Evolutionary conservation across 805 yeast species (phyloP), one percentile per base, ranked within the genome.

Genomic region (Ogataea nitratoaversa): DNA sequence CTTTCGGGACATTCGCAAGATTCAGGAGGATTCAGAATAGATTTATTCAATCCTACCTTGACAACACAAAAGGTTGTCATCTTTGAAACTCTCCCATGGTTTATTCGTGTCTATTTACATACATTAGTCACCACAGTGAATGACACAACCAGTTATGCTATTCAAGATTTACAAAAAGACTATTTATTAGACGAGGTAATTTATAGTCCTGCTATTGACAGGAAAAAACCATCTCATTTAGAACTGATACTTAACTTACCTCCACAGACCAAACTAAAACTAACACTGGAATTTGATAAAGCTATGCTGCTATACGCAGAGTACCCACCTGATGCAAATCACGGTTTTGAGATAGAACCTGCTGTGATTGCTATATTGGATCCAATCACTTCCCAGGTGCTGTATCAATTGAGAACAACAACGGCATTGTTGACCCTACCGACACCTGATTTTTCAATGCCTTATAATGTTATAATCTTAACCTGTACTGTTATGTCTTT

Each of bases 321-420:
- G 59, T 93, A 93, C 56, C 99, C 99, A n/a, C 99, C 99, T 1
- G 99, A 93, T 68, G 98, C 99, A 2, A 93, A 93, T 59, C 97
- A 93, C 53, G 99, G 99, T 1, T 93, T 93, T 63, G 91, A 90
- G 43, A 79, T 93, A 32, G 93, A 93, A 19, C 95, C 98, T 0
- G 95, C 95, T 5, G 83, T 87, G 9, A 70, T 88, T 11, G 74
- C 83, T 2, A 75, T 86, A 0, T 38, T 80, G 8, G 56, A 57
- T 12, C 43, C 53, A 11, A 32, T 32, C 4, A 39, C 47, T 34
- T 24, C 44, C 32, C 45, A 50, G 19, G 47, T 41, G 11, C 31
- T 44, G 6, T 82, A 83, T 50, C 71, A 76, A 43, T 52, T 81
- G 45, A 74, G 98, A 56, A 87, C 98, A 0, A 78, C 96, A 4